These are phyloP conservation scores for Eutypa lata DNA, from an alignment of 2,329 filamentous ascomycete genomes.

Conservation along the genomic window DNA sequence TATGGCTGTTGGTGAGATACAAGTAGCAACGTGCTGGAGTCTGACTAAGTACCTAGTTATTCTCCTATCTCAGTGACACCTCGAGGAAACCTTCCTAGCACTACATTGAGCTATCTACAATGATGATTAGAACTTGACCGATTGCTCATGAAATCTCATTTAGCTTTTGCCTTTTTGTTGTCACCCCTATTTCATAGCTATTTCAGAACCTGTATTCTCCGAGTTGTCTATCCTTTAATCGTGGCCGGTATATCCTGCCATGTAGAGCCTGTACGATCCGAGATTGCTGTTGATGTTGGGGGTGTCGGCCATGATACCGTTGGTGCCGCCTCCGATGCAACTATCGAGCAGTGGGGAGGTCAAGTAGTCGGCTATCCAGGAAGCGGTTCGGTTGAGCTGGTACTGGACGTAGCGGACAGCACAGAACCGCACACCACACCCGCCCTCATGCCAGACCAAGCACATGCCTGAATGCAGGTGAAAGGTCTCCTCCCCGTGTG, in stretches of 20 bases:
- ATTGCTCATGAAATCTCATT: no score
- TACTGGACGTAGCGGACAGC: constrained; percentile 21
- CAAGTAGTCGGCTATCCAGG: constrained; percentile 22
- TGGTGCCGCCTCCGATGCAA: constrained; percentile 19
- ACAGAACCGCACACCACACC: constrained; percentile 25
- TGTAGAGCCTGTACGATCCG: constrained; percentile 24
- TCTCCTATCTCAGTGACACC: no score
- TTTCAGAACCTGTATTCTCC: no score
- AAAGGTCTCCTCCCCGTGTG: constrained; percentile 15
- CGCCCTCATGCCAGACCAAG: constrained; percentile 21
- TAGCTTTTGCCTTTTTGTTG: no score
- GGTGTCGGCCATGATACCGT: constrained; percentile 23
- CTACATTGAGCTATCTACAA: no score
- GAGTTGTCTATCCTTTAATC: background rate
- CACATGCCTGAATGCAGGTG: constrained; percentile 22
- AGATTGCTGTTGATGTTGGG: constrained; percentile 23
- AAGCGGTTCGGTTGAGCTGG: constrained; percentile 23
- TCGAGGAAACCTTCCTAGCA: no score
- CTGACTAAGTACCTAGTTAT: no score
- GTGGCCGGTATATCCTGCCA: constrained; percentile 10
- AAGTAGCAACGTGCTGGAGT: no score
- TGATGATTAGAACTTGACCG: no score
- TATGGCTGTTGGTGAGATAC: no score
- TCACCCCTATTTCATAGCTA: no score
- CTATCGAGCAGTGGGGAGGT: constrained; percentile 17